Conservation (phyloP, 192 early-diverging fungal genomes). For the Linnemannia elongata region DNA sequence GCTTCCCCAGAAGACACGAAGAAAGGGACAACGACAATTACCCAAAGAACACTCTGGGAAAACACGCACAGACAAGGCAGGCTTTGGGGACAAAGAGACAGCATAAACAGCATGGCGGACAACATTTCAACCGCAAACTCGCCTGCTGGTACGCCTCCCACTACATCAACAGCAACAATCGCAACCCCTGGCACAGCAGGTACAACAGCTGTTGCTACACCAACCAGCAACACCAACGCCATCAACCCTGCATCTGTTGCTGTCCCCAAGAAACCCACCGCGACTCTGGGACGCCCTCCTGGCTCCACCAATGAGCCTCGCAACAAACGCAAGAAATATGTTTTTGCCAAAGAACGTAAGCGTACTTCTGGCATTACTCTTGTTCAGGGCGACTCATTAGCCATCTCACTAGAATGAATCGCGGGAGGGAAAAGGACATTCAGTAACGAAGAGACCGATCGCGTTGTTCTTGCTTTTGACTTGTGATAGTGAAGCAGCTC, state of each 20-base stretch:
- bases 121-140: background rate
- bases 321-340: slow-evolving; percentile 54
- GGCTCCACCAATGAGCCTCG: slow-evolving; percentile 53
- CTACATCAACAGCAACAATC: background rate
- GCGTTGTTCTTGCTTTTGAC: background rate
- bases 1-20: background rate
- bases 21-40: background rate
- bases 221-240: background rate
- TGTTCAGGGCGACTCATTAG: background rate
- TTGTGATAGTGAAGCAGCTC: slow-evolving; percentile 70
- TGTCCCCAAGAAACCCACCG: slow-evolving; percentile 27
- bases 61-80: background rate
- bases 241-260: background rate
- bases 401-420: background rate
- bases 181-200: background rate
- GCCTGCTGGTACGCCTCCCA: background rate
- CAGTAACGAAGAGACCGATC: background rate
- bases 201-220: background rate
- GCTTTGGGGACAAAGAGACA: background rate
- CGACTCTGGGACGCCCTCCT: slow-evolving; percentile 44
- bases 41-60: background rate
- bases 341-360: slow-evolving; percentile 60
- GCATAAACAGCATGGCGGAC: background rate
- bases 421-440: background rate
- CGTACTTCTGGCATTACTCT: background rate